phyloP scores from a whole-genome alignment of 2,329 filamentous ascomycete genomes.

The Fusarium ambrosium region DNA sequence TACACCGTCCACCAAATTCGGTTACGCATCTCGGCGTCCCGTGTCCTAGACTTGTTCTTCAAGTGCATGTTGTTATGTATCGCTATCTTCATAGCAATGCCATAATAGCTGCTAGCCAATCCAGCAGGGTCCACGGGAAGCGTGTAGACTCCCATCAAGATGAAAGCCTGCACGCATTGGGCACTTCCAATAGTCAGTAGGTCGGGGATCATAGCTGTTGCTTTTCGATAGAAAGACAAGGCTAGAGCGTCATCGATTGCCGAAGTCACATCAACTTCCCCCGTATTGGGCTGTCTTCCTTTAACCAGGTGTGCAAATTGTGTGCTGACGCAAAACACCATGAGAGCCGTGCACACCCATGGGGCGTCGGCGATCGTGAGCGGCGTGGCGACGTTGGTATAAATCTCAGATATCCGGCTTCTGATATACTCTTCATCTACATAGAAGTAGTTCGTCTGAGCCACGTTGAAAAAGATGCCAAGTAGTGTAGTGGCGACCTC shows the following conservation, averaged over 20 bases:
- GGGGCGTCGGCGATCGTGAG: constrained; percentile 16
- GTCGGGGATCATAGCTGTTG: constrained; percentile 13
- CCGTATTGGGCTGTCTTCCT: background rate
- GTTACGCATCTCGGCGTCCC: constrained; percentile 17
- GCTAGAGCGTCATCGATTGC: constrained; percentile 24
- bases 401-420: constrained; percentile 10
- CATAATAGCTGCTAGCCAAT: constrained; percentile 26
- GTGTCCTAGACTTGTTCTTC: background rate
- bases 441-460: constrained; percentile 32
- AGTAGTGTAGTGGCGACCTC: constrained; percentile 10
- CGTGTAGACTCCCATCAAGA: constrained; percentile 20
- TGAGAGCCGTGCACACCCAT: constrained; percentile 30
- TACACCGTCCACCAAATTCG: constrained; percentile 34
- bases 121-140: constrained; percentile 27
- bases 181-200: constrained; percentile 14
- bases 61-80: constrained; percentile 29
- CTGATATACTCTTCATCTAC: constrained; percentile 24
- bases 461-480: constrained; percentile 27
- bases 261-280: background rate
- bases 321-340: constrained; percentile 29
- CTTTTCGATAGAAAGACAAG: constrained; percentile 28
- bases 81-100: constrained; percentile 26
- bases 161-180: constrained; percentile 23
- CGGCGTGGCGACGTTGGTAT: background rate
- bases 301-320: constrained; percentile 23